Conservation (phyloP, 2,329 filamentous ascomycete genomes). For the Pseudogymnoascus sp. region DNA sequence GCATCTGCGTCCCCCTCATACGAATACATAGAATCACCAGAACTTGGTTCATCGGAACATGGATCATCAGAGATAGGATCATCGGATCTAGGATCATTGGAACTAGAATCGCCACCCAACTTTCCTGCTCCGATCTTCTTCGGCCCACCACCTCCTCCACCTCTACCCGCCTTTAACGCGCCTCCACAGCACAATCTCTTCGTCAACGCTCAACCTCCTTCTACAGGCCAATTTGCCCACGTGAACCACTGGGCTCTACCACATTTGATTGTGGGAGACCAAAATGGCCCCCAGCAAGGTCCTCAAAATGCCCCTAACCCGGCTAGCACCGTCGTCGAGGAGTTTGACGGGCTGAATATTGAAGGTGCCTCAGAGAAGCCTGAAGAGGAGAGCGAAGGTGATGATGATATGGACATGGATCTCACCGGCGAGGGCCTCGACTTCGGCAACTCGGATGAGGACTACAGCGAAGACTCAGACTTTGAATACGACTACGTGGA, state of each 20-base stretch:
- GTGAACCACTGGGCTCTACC: slow-evolving; percentile 3
- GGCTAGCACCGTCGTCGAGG: neutral
- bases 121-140: neutral
- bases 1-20: neutral
- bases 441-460: slow-evolving; percentile 3
- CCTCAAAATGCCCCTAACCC: neutral
- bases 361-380: neutral
- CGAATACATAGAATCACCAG: neutral
- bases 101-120: neutral
- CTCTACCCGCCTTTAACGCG: neutral
- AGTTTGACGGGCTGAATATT: neutral
- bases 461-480: neutral
- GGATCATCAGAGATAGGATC: too few relatives aligned
- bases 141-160: neutral
- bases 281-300: neutral
- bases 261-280: neutral
- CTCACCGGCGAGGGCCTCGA: neutral
- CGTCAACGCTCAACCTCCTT: neutral
- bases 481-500: neutral
- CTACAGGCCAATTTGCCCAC: neutral
- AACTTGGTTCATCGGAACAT: too few relatives aligned
- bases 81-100: neutral
- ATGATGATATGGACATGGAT: neutral
- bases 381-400: neutral
- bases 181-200: neutral